Conservation (phyloP, 208 protist species). For the Entamoeba dispar region DNA sequence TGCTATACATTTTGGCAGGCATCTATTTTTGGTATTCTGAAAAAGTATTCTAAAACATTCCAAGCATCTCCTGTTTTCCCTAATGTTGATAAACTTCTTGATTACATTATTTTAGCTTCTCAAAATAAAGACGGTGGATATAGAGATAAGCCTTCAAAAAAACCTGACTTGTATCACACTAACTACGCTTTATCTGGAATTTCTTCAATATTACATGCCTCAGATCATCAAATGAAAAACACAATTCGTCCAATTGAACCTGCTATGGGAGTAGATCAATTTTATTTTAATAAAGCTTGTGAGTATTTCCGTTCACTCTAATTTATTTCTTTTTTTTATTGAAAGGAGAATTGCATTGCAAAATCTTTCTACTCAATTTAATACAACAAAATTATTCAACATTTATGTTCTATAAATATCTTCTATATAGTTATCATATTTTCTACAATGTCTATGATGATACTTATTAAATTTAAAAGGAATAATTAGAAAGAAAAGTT, state of each 20-base stretch:
- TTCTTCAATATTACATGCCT: background rate
- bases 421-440: no score
- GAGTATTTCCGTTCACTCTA: background rate
- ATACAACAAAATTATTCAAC: no score
- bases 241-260: background rate
- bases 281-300: background rate
- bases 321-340: background rate
- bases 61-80: background rate
- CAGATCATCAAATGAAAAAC: background rate
- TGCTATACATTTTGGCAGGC: conserved; percentile 79
- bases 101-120: background rate
- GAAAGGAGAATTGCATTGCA: background rate
- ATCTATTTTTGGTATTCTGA: background rate
- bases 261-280: background rate
- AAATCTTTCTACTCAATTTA: no score
- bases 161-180: conserved; percentile 20
- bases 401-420: no score
- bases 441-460: no score
- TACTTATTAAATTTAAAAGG: no score
- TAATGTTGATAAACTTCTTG: background rate
- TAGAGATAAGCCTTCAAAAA: conserved; percentile 21
- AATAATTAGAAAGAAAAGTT: no score
- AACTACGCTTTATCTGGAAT: conserved; percentile 20
- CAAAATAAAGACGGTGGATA: conserved; percentile 1
- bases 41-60: background rate